These are phyloP conservation scores for Colletotrichum tropicicola DNA, from an alignment of 2,329 filamentous ascomycete species.

Conservation along the genomic window DNA sequence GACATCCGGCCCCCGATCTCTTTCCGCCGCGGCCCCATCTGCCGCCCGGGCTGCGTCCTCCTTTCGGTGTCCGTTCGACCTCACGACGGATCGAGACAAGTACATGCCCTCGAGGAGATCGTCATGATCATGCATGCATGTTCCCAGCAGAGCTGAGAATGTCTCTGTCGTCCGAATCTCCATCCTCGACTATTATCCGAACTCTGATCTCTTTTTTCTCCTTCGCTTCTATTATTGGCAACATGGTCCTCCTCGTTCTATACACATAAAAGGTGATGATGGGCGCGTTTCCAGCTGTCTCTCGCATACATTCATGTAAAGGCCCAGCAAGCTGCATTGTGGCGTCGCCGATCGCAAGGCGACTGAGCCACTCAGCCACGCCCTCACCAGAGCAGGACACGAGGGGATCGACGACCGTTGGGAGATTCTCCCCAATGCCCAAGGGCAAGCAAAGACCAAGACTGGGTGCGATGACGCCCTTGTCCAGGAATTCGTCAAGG, in stretches of 20 bases:
- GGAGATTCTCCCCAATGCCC: not conserved
- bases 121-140: conserved; percentile 1
- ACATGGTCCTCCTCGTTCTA: not conserved
- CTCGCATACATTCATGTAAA: not conserved
- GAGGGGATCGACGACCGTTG: conserved; percentile 7
- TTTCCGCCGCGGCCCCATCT: conserved; percentile 6
- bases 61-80: not conserved
- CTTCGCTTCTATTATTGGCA: not conserved
- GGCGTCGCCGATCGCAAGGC: not conserved
- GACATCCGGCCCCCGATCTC: conserved; percentile 25
- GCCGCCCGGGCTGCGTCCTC: not conserved
- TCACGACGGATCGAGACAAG: not conserved
- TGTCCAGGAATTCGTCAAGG: not conserved
- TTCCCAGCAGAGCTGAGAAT: not conserved
- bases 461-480: conserved; percentile 8
- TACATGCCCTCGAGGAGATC: not conserved
- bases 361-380: conserved; percentile 18
- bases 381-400: not conserved
- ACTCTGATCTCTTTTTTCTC: not conserved
- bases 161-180: not conserved
- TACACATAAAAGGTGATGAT: not conserved
- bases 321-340: not conserved
- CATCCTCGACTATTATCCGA: not conserved
- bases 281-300: not conserved
- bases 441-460: not conserved